phyloP scores from a whole-genome alignment of 1,284 basidiomycete species.

The Sporisorium reilianum region DNA sequence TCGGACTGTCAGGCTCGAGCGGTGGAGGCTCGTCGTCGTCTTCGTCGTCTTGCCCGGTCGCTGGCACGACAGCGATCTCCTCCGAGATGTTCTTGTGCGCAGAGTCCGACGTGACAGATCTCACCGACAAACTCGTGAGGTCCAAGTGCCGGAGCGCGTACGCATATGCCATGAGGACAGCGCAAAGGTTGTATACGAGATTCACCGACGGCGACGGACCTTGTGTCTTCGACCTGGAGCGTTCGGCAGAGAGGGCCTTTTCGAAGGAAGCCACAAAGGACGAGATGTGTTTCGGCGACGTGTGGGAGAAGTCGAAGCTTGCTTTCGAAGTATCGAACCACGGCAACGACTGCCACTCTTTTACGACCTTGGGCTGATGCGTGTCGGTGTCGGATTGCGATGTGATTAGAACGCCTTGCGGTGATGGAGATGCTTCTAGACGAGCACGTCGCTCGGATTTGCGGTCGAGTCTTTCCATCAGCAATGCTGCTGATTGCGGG shows the following conservation, averaged over 20 bases:
- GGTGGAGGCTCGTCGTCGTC: constrained; percentile 50
- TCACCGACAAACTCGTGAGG: constrained; percentile 33
- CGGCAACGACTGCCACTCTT: constrained; percentile 15
- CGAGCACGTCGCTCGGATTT: constrained; percentile 18
- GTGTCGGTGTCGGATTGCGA: neutral
- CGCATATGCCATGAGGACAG: constrained; percentile 51
- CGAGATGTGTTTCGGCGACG: neutral
- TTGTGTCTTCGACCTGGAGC: neutral
- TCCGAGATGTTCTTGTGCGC: neutral
- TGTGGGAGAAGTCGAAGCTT: constrained; percentile 3
- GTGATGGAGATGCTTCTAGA: neutral
- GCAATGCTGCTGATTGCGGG: constrained; percentile 26
- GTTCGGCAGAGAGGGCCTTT: constrained; percentile 6
- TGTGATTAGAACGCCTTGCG: constrained; percentile 9
- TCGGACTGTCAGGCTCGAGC: constrained; percentile 40
- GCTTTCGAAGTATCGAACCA: constrained; percentile 33
- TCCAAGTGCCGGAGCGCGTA: constrained; percentile 51
- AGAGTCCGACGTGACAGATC: no score
- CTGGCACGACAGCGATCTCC: no score
- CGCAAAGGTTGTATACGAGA: constrained; percentile 47
- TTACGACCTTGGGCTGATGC: neutral
- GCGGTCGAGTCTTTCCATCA: constrained; percentile 28
- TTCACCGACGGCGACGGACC: constrained; percentile 2
- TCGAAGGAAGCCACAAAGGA: constrained; percentile 18
- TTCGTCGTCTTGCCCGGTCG: neutral